Evolutionary conservation across 441 rosid species (phyloP).

Genomic region (Pelargonium myrrhifolium): DNA sequence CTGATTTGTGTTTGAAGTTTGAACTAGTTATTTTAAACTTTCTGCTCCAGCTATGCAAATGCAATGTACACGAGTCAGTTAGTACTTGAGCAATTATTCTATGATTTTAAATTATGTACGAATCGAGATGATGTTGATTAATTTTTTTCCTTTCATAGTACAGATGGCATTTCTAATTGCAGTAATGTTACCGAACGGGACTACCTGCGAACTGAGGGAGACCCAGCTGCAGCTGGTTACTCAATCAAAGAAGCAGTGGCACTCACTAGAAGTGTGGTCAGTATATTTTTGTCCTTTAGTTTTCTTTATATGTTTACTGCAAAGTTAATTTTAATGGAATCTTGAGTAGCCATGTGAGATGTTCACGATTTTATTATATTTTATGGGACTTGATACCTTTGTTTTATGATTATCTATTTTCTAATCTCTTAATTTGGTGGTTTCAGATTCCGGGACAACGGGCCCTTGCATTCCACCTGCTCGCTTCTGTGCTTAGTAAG

Average conservation of each 20-base stretch:
- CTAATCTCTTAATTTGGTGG: constrained; percentile 18
- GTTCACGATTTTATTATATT: background rate
- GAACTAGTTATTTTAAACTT: background rate
- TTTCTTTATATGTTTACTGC: constrained; percentile 6
- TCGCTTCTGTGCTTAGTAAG: constrained; percentile 71
- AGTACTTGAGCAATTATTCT: background rate
- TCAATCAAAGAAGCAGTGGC: constrained; percentile 80
- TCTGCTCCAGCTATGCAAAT: background rate
- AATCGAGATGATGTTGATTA: background rate
- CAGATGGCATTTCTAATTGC: constrained; percentile 37
- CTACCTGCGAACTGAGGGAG: constrained; percentile 80
- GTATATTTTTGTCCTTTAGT: constrained; percentile 21
- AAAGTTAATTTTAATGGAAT: constrained; percentile 6
- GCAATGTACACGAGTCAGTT: background rate
- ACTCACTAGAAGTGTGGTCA: constrained; percentile 76
- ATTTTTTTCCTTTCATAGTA: constrained; percentile 14
- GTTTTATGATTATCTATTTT: constrained; percentile 3
- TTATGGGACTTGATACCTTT: background rate
- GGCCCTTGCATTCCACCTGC: constrained; percentile 63
- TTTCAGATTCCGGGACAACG: constrained; percentile 86
- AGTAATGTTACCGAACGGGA: constrained; percentile 64
- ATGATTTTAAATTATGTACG: background rate
- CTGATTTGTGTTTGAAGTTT: background rate
- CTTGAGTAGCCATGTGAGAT: constrained; percentile 5
- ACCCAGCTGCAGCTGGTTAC: constrained; percentile 86